Evolutionary conservation across 805 yeast species (phyloP).

Genomic region (Scheffersomyces coipomensis): DNA sequence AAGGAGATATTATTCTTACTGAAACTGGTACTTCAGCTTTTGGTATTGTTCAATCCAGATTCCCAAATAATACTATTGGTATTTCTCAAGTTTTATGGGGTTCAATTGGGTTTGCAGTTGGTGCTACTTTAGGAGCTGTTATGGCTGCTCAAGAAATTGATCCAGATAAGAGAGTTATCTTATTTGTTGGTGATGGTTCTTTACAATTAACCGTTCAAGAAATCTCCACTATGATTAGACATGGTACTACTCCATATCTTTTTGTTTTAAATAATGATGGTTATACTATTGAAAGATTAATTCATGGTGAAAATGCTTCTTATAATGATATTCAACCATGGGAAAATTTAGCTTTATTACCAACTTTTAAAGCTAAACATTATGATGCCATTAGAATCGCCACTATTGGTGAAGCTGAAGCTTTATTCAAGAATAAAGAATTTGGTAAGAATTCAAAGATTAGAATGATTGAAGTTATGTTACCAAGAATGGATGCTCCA

Average conservation of each 20-base stretch:
- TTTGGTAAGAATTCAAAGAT: slow-evolving; percentile 58
- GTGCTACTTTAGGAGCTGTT: slow-evolving; percentile 67
- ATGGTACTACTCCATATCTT: slow-evolving; percentile 66
- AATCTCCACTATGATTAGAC: slow-evolving; percentile 65
- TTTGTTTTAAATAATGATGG: slow-evolving; percentile 72
- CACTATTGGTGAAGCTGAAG: slow-evolving; percentile 58
- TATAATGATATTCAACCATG: slow-evolving; percentile 70
- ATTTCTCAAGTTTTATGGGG: slow-evolving; percentile 78
- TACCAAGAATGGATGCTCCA: slow-evolving; percentile 71
- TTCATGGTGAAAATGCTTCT: slow-evolving; percentile 64
- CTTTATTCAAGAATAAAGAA: slow-evolving; percentile 42
- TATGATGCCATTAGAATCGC: slow-evolving; percentile 56
- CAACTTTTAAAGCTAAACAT: slow-evolving; percentile 57
- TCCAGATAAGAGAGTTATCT: slow-evolving; percentile 58
- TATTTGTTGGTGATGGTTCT: slow-evolving; percentile 76
- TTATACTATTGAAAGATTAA: slow-evolving; percentile 72
- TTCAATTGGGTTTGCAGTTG: slow-evolving; percentile 69
- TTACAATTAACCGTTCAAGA: slow-evolving; percentile 74
- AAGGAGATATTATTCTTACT: slow-evolving; percentile 65
- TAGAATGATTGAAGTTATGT: slow-evolving; percentile 66
- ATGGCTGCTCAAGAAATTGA: slow-evolving; percentile 66
- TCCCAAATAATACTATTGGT: slow-evolving; percentile 62
- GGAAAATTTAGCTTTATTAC: slow-evolving; percentile 59
- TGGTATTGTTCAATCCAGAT: slow-evolving; percentile 65
- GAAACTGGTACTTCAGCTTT: slow-evolving; percentile 79